Percentiles rank a stretch among this genome's conserved stretches.
Conservation (phyloP, 495 filamentous ascomycete genomes). For the Hypomontagnella submonticulosa region DNA sequence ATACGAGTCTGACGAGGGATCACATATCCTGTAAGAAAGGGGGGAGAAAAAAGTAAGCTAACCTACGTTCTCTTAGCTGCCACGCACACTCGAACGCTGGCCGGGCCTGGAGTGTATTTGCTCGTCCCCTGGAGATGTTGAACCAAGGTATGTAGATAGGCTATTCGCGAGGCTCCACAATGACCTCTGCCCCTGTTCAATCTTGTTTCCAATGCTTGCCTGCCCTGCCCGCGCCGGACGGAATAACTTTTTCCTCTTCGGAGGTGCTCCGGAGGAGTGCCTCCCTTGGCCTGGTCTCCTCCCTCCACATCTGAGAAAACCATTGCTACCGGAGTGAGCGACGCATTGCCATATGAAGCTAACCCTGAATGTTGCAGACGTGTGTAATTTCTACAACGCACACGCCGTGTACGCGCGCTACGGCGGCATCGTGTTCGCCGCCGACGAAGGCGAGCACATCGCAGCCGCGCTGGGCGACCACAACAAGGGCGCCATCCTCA, state of each 20-base stretch:
- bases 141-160: conserved; percentile 50
- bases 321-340: conserved; percentile 5
- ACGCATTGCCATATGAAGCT: background rate
- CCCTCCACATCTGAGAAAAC: background rate
- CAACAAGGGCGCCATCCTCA: conserved; percentile 61
- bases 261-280: conserved; percentile 34
- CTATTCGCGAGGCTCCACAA: conserved; percentile 22
- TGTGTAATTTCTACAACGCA: conserved; percentile 62
- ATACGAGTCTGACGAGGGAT: conserved; percentile 6
- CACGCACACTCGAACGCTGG: conserved; percentile 66
- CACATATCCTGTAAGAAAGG: conserved; percentile 8
- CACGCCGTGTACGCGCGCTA: conserved; percentile 65
- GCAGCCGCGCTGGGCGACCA: conserved; percentile 57
- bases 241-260: background rate
- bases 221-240: conserved; percentile 12
- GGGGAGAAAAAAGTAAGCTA: conserved; percentile 14
- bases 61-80: conserved; percentile 44
- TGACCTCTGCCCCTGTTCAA: background rate
- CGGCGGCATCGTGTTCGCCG: conserved; percentile 66
- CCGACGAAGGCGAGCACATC: conserved; percentile 63
- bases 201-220: background rate
- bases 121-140: conserved; percentile 66
- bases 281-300: conserved; percentile 14
- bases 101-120: conserved; percentile 65
- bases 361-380: conserved; percentile 52